Evolutionary conservation across 2,329 filamentous ascomycete genomes (phyloP), one percentile per base, ranked within the genome.

Genomic region (Ambrosiella xylebori): DNA sequence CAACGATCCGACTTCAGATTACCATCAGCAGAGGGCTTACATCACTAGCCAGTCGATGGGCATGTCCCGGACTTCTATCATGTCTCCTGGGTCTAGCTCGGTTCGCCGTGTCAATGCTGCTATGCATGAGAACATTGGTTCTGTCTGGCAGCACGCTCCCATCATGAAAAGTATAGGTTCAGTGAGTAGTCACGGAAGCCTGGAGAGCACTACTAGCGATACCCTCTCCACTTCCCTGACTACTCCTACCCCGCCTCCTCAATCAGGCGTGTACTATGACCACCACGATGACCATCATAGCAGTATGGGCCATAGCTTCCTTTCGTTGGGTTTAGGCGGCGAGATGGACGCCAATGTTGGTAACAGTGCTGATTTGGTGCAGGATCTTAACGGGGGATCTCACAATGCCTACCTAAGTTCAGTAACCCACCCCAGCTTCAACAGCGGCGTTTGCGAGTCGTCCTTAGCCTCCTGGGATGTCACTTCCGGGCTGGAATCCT

Each of bases 1-100:
- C 58, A 73, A 81, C 59, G 78, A 81, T 63, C 78, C 79, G 37
- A 75, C 76, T 61, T 79, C 77, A n/a, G 72, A 76, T 51, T 75
- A 77, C 59, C 78, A 81, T 64, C 76, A 80, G 68, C 73, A 76
- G 64, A 70, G 70, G 63, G 70, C 71, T 8, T 66, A 66, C 57
- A 38, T 63, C 11, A 17, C 44, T 12, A 37, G 15, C 7, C 54
- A 56, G 35, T 8, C 54, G 5, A 36, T 47, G 2, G 39, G 35
- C 8, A 54, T 61, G 39, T 44, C 41, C 8, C 62, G 69, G 47
- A 73, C 78, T 57, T 67, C 69, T 44, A 66, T 79, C 68, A 77
- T 78, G 75, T 78, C 76, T 7, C 77, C 77, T 0, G 75, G 73
- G 56, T 76, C 73, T 1, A 68, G 27, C 15, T 62, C 56, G n/a